phyloP scores from a whole-genome alignment of 345 rosid species.

The Lagerstroemia speciosa region DNA sequence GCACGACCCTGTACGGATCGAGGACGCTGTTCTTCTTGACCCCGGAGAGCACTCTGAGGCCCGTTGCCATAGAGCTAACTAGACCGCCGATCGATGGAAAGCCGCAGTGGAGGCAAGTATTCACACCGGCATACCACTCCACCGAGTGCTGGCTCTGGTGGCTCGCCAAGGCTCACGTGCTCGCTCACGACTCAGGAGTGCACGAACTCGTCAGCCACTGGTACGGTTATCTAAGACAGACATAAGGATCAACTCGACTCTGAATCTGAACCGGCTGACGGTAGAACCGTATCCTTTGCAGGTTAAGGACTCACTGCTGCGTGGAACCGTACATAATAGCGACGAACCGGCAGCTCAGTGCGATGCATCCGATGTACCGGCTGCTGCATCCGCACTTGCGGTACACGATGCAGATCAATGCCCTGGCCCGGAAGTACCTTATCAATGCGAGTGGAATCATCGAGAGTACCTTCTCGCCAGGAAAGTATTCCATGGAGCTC shows the following conservation, averaged over 20 bases:
- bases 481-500: slow-evolving; percentile 44
- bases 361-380: slow-evolving; percentile 57
- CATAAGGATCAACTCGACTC: no score
- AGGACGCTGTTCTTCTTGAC: slow-evolving; percentile 52
- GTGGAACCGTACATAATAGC: slow-evolving; percentile 67
- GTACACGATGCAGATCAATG: slow-evolving; percentile 73
- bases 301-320: slow-evolving; percentile 57
- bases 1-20: slow-evolving; percentile 54
- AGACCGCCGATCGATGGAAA: slow-evolving; percentile 44
- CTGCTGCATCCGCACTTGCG: slow-evolving; percentile 64
- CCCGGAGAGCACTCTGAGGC: slow-evolving; percentile 41
- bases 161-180: slow-evolving; percentile 60
- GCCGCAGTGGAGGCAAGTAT: slow-evolving; percentile 62
- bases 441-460: slow-evolving; percentile 52
- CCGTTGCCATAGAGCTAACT: slow-evolving; percentile 56
- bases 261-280: no score
- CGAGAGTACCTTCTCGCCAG: slow-evolving; percentile 48
- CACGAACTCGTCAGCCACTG: slow-evolving; percentile 73
- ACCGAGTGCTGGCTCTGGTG: slow-evolving; percentile 66
- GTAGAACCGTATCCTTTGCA: no score
- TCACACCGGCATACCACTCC: slow-evolving; percentile 26
- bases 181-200: slow-evolving; percentile 51
- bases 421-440: slow-evolving; percentile 49
- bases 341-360: slow-evolving; percentile 57
- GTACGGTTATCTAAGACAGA: no score